A percentile compares a stretch with the other conserved stretches of the same genome.
phyloP scores from a whole-genome alignment of 148 eudicot genomes.

The Pouteria glomerata region DNA sequence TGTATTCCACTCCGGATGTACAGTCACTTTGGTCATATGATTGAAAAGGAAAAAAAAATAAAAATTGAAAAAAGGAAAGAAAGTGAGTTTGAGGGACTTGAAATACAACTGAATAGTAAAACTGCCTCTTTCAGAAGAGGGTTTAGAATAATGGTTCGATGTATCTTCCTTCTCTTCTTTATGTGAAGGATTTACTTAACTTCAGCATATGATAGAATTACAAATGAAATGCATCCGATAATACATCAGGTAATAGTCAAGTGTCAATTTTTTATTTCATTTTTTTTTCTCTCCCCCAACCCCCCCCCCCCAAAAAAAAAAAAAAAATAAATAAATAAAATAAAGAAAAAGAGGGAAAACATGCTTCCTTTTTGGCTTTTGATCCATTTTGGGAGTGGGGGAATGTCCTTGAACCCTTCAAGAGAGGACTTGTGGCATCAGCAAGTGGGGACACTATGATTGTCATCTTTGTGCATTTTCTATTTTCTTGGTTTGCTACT shows the following conservation, averaged over 20 bases:
- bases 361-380: too few relatives aligned
- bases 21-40: conserved; percentile 92
- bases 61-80: neutral
- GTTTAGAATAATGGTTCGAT: conserved; percentile 45
- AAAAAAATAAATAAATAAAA: too few relatives aligned
- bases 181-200: conserved; percentile 49
- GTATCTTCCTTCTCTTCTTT: conserved; percentile 50
- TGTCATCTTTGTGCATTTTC: too few relatives aligned
- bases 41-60: conserved; percentile 14
- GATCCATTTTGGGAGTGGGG: too few relatives aligned
- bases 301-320: neutral
- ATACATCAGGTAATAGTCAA: conserved; percentile 24
- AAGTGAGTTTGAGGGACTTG: conserved; percentile 31
- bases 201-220: conserved; percentile 35
- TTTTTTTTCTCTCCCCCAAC: neutral
- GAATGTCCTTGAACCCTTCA: too few relatives aligned
- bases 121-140: conserved; percentile 47
- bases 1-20: conserved; percentile 81
- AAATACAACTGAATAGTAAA: conserved; percentile 36
- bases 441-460: too few relatives aligned
- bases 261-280: neutral
- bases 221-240: conserved; percentile 45
- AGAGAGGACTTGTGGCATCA: neutral
- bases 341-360: too few relatives aligned
- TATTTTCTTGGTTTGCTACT: neutral